These are phyloP conservation scores for Magnolia changhungtana DNA, from an alignment of 164 flowering plant species.

Conservation along the genomic window DNA sequence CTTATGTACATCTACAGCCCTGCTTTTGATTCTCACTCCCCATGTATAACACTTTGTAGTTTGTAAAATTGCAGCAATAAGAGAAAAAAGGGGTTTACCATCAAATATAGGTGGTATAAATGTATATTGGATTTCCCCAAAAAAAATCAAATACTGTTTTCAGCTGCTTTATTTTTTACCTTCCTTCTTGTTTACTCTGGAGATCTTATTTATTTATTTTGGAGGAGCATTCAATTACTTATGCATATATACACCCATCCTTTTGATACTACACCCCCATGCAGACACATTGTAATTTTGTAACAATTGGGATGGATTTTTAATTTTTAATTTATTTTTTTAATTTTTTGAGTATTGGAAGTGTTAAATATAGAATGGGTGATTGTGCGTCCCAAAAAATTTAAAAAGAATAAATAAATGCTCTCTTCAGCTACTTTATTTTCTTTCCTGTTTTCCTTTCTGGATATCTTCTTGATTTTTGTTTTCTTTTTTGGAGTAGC, in stretches of 20 bases:
- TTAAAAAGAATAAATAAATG: not conserved
- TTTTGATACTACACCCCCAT: slow-evolving; percentile 1
- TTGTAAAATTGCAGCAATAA: not conserved
- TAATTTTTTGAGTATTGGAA: no score
- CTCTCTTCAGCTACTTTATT: not conserved
- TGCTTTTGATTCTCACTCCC: not conserved
- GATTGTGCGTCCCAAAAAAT: not conserved
- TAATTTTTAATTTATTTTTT: no score
- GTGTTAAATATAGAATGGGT: not conserved
- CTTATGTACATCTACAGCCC: not conserved
- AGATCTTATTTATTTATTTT: no score
- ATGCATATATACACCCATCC: not conserved
- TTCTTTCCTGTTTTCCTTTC: not conserved
- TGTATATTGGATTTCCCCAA: not conserved
- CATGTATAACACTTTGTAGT: not conserved
- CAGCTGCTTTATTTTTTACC: not conserved
- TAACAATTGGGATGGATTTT: not conserved
- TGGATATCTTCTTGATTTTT: not conserved
- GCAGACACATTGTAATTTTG: not conserved
- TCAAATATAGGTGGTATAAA: not conserved
- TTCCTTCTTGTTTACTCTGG: not conserved
- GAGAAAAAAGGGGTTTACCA: not conserved
- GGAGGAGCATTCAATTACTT: slow-evolving; percentile 50
- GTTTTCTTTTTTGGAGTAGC: slow-evolving; percentile 35
- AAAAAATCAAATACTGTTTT: not conserved